A percentile compares a stretch with the other conserved stretches of the same genome.
phyloP scores from a whole-genome alignment of 2,329 filamentous ascomycete species.

The Sporothrix humicola region DNA sequence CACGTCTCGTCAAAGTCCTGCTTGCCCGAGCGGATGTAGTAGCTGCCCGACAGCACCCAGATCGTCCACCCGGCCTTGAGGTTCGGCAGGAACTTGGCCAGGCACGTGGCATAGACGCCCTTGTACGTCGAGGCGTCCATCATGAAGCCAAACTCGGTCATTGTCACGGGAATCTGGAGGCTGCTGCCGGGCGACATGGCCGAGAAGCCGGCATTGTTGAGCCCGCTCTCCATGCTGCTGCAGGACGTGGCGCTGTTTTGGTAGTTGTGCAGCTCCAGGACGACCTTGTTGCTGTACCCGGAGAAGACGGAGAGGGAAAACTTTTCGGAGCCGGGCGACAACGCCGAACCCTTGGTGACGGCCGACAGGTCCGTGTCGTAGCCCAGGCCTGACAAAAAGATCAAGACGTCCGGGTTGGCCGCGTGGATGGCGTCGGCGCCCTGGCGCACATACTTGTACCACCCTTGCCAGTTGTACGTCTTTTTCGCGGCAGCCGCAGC shows the following conservation, averaged over 20 bases:
- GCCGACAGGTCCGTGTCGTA: conserved; percentile 62
- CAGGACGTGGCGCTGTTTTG: conserved; percentile 58
- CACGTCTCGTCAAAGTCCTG: conserved; percentile 64
- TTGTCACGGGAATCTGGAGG: conserved; percentile 54
- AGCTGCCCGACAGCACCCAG: conserved; percentile 65
- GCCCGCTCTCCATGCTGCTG: conserved; percentile 50
- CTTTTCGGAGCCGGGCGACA: conserved; percentile 53
- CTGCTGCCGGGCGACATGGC: conserved; percentile 51
- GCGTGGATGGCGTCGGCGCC: conserved; percentile 57
- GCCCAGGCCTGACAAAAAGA: conserved; percentile 64
- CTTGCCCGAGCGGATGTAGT: conserved; percentile 59
- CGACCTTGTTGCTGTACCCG: conserved; percentile 59
- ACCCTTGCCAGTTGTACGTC: conserved; percentile 62
- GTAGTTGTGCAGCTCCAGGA: conserved; percentile 68
- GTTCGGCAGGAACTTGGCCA: conserved; percentile 55
- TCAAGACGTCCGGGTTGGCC: conserved; percentile 58
- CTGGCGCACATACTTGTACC: conserved; percentile 58
- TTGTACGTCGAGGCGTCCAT: conserved; percentile 55
- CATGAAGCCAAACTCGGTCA: conserved; percentile 62
- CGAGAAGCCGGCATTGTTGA: conserved; percentile 60
- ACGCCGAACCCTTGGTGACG: conserved; percentile 54
- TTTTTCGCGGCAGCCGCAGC: conserved; percentile 40
- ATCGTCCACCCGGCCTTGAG: conserved; percentile 61
- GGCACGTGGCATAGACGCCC: conserved; percentile 58
- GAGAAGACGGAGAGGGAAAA: conserved; percentile 55